These are phyloP conservation scores for Daldinia bambusicola DNA, from an alignment of 495 filamentous ascomycete species.

Conservation along the genomic window DNA sequence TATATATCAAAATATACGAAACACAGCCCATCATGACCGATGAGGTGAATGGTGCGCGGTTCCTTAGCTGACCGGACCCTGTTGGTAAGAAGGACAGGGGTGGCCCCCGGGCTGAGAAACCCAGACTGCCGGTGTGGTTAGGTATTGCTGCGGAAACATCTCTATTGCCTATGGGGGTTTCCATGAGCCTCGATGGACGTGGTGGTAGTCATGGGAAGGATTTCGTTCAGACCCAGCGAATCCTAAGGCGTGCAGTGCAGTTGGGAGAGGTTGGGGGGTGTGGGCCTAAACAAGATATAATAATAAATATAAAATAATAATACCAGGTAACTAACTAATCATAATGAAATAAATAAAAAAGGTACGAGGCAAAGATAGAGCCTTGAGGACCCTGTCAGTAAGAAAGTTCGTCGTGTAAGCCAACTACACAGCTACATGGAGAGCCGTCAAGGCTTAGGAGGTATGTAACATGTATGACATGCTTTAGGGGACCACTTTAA, in stretches of 20 bases:
- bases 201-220: constrained; percentile 27
- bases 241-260: not conserved
- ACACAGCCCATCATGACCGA: constrained; percentile 22
- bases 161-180: not conserved
- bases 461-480: not conserved
- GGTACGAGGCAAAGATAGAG: constrained; percentile 4
- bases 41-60: constrained; percentile 23
- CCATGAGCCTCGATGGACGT: constrained; percentile 22
- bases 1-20: constrained; percentile 41
- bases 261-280: not conserved
- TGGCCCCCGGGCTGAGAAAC: constrained; percentile 4
- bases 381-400: constrained; percentile 7
- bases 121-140: constrained; percentile 25
- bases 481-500: not conserved
- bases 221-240: constrained; percentile 11
- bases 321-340: not conserved
- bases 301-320: not conserved
- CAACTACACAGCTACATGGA: not conserved
- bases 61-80: constrained; percentile 29
- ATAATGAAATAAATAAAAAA: not conserved
- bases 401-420: constrained; percentile 7
- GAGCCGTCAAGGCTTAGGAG: not conserved
- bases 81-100: constrained; percentile 26
- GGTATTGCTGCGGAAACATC: constrained; percentile 17
- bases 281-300: not conserved